These are phyloP conservation scores for Citrus reticulata DNA, from an alignment of 345 rosid genomes.

Conservation along the genomic window DNA sequence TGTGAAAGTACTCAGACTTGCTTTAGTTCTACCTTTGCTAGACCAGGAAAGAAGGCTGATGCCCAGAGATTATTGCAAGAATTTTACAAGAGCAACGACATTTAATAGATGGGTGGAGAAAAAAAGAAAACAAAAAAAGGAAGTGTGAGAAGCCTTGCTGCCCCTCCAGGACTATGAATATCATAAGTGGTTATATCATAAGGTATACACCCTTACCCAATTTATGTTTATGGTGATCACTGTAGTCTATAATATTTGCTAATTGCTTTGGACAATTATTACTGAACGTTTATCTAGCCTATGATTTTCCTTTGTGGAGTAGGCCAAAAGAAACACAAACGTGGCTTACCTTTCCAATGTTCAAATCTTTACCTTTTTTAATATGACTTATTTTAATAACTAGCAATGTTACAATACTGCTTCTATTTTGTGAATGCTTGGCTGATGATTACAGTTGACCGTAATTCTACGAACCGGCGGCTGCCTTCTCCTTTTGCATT, in stretches of 20 bases:
- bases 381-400: background rate
- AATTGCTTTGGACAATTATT: background rate
- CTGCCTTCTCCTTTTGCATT: background rate
- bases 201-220: background rate
- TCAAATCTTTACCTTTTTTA: background rate
- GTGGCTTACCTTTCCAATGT: background rate
- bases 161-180: background rate
- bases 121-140: background rate
- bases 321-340: background rate
- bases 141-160: background rate
- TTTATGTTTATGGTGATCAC: background rate
- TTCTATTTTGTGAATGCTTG: background rate
- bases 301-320: background rate
- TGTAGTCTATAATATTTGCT: background rate
- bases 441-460: background rate
- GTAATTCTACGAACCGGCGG: background rate
- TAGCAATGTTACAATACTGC: background rate
- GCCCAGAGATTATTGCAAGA: slow-evolving; percentile 49
- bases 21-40: slow-evolving; percentile 62
- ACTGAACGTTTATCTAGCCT: background rate
- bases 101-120: slow-evolving; percentile 10
- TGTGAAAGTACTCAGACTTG: slow-evolving; percentile 51
- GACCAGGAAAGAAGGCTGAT: slow-evolving; percentile 56
- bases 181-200: slow-evolving; percentile 1
- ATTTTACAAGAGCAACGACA: slow-evolving; percentile 39